Evolutionary conservation across 148 eudicot species (phyloP).

Genomic region (Fagopyrum esculentum): DNA sequence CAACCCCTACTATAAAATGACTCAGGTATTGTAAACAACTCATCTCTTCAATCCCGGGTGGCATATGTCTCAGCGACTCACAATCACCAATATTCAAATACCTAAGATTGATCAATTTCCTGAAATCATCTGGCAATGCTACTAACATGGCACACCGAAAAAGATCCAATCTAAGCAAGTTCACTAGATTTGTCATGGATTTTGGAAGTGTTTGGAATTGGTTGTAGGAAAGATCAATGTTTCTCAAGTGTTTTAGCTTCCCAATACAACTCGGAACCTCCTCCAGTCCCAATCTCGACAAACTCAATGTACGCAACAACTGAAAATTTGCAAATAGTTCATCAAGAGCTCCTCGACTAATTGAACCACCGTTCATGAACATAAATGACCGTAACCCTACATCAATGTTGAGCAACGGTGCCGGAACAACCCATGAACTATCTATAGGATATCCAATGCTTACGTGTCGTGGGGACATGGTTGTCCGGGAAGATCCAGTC

Average conservation of each 20-base stretch:
- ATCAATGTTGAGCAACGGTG: background rate
- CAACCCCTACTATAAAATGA: background rate
- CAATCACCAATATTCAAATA: conserved; percentile 17
- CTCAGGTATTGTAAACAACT: conserved; percentile 2
- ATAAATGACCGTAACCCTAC: background rate
- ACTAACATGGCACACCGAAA: background rate
- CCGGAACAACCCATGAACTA: background rate
- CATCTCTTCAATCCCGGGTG: conserved; percentile 12
- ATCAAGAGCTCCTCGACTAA: too few relatives aligned
- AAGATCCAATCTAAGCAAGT: conserved; percentile 24
- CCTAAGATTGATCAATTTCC: background rate
- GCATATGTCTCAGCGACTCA: conserved; percentile 11
- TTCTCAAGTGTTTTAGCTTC: conserved; percentile 21
- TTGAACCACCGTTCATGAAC: too few relatives aligned
- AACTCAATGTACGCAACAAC: background rate
- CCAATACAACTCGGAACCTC: background rate
- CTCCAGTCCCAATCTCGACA: background rate
- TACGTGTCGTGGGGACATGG: background rate
- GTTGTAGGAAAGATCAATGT: conserved; percentile 22
- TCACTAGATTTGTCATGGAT: conserved; percentile 23
- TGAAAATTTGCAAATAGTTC: background rate
- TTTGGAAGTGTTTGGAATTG: background rate
- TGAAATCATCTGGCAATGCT: conserved; percentile 14
- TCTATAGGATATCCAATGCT: background rate
- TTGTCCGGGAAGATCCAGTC: background rate